phyloP scores from a whole-genome alignment of 768 basidiomycete genomes.

The Rubroboletus pulcherrimus region DNA sequence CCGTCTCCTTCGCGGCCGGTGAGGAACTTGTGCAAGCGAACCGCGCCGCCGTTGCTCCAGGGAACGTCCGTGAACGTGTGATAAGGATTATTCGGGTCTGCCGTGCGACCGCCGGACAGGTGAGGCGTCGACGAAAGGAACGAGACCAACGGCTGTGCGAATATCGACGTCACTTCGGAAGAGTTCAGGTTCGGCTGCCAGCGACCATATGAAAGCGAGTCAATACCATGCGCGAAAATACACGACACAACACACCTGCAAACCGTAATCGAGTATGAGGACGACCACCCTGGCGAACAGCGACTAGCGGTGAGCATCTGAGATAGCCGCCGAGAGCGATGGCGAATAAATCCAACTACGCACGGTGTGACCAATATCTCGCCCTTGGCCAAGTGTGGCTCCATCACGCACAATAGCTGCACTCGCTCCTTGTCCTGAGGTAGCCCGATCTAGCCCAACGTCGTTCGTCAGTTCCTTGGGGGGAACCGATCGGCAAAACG shows the following conservation, averaged over 20 bases:
- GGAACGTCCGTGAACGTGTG: slow-evolving; percentile 58
- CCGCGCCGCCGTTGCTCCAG: slow-evolving; percentile 36
- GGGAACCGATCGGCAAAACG: neutral
- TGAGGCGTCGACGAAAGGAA: slow-evolving; percentile 65
- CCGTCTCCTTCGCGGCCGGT: slow-evolving; percentile 84
- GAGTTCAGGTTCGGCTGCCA: slow-evolving; percentile 73
- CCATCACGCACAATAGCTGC: slow-evolving; percentile 72
- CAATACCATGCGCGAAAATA: neutral
- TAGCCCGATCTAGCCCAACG: slow-evolving; percentile 68
- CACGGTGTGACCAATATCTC: slow-evolving; percentile 81
- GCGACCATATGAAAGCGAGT: neutral
- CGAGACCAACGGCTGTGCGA: slow-evolving; percentile 78
- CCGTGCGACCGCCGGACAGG: slow-evolving; percentile 50
- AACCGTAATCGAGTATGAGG: slow-evolving; percentile 72
- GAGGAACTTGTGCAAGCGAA: slow-evolving; percentile 72
- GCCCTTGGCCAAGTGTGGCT: slow-evolving; percentile 73
- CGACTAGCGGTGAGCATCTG: neutral
- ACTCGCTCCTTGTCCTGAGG: slow-evolving; percentile 66
- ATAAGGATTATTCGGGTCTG: slow-evolving; percentile 50
- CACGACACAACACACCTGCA: slow-evolving; percentile 45
- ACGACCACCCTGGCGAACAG: slow-evolving; percentile 65
- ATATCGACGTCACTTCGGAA: slow-evolving; percentile 74
- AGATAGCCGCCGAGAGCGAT: neutral
- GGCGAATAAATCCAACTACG: slow-evolving; percentile 28
- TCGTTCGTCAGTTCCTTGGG: neutral